phyloP scores from a whole-genome alignment of 306 rosid species.

The Potentilla sterilis region DNA sequence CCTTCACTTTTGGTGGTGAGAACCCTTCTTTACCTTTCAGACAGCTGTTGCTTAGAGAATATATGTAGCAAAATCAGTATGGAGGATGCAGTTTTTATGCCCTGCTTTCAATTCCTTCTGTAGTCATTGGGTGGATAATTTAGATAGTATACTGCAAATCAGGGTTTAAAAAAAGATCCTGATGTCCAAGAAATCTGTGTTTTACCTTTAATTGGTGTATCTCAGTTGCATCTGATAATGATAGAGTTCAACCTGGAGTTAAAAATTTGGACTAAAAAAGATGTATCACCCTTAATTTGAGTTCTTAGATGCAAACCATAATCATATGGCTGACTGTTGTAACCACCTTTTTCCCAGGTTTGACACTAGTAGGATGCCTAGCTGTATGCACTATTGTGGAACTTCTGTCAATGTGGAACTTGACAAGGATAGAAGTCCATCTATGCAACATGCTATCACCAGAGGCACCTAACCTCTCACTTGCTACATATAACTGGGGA shows the following conservation, averaged over 20 bases:
- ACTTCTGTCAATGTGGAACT: slow-evolving; percentile 97
- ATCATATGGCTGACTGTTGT: slow-evolving; percentile 25
- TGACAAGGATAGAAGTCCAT: slow-evolving; percentile 92
- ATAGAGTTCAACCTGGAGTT: neutral
- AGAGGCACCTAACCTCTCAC: slow-evolving; percentile 80
- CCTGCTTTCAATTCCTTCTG: neutral
- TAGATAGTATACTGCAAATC: neutral
- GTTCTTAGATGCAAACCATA: neutral
- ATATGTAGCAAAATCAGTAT: slow-evolving; percentile 11
- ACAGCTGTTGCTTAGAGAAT: slow-evolving; percentile 36
- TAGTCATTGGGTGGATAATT: neutral
- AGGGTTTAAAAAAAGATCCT: neutral
- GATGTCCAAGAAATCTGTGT: neutral
- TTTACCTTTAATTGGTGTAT: neutral
- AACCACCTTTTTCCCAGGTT: slow-evolving; percentile 49
- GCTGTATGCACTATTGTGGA: slow-evolving; percentile 63
- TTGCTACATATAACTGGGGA: slow-evolving; percentile 78
- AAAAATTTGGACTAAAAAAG: slow-evolving; percentile 12
- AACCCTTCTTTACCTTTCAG: slow-evolving; percentile 40
- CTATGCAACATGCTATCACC: slow-evolving; percentile 93
- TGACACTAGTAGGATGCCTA: slow-evolving; percentile 51
- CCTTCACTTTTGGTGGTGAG: slow-evolving; percentile 66
- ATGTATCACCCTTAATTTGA: neutral
- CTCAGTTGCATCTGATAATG: neutral
- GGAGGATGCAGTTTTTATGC: slow-evolving; percentile 18